A percentile compares a stretch with the other conserved stretches of the same genome.
Conservation (phyloP, 2,329 filamentous ascomycete species). For the Didymella arachidicola region DNA sequence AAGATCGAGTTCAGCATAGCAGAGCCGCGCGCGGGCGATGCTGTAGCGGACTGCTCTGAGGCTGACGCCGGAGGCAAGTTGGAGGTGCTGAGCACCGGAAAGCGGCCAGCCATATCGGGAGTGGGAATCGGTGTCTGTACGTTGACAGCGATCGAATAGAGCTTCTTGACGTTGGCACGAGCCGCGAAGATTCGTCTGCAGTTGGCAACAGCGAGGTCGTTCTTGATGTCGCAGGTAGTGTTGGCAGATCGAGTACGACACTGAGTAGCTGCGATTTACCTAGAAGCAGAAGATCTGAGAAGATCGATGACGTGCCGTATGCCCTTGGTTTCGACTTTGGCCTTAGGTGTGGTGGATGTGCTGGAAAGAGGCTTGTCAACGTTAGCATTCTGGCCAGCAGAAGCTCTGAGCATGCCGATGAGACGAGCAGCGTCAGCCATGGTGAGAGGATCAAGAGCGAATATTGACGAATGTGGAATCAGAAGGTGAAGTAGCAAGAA, state of each 20-base stretch:
- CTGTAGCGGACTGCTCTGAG: constrained; percentile 66
- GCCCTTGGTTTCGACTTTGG: background rate
- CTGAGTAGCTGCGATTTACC: background rate
- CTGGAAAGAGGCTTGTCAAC: constrained; percentile 26
- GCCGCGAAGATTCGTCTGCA: constrained; percentile 33
- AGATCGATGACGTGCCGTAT: constrained; percentile 1
- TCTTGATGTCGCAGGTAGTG: constrained; percentile 22
- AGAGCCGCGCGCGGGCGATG: constrained; percentile 77
- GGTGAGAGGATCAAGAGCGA: constrained; percentile 2
- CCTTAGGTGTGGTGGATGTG: background rate
- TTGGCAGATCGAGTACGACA: constrained; percentile 12
- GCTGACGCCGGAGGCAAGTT: constrained; percentile 68
- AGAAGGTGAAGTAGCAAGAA: background rate
- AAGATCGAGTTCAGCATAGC: constrained; percentile 68
- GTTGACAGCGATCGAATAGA: constrained; percentile 25
- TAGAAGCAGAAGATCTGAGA: background rate
- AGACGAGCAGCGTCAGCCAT: constrained; percentile 38
- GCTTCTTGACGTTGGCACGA: constrained; percentile 21
- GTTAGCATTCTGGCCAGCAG: constrained; percentile 32
- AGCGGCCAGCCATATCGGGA: constrained; percentile 42
- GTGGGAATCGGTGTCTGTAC: constrained; percentile 11
- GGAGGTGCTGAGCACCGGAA: constrained; percentile 48
- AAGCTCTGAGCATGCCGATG: constrained; percentile 35
- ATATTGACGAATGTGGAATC: background rate
- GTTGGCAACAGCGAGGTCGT: constrained; percentile 33